Evolutionary conservation across 345 rosid genomes (phyloP).

Genomic region (Brassica incana): DNA sequence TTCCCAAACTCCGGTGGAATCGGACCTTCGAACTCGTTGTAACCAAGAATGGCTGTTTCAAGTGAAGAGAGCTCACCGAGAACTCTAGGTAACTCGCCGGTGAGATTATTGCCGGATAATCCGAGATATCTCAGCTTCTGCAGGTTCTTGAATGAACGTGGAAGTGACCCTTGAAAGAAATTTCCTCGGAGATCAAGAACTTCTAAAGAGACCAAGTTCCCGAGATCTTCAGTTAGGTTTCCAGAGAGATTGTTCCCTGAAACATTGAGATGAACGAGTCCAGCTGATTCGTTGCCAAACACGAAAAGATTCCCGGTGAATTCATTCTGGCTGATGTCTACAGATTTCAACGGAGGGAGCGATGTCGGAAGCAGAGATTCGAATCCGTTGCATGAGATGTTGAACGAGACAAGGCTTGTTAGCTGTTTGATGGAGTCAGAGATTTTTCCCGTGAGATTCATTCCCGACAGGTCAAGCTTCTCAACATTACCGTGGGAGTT

Average conservation of each 20-base stretch:
- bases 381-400: slow-evolving; percentile 74
- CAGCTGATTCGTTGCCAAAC: slow-evolving; percentile 54
- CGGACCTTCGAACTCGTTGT: slow-evolving; percentile 75
- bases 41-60: slow-evolving; percentile 83
- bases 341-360: slow-evolving; percentile 50
- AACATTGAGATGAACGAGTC: slow-evolving; percentile 67
- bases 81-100: slow-evolving; percentile 67
- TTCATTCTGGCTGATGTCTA: slow-evolving; percentile 79
- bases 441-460: slow-evolving; percentile 74
- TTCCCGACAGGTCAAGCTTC: slow-evolving; percentile 67
- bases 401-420: slow-evolving; percentile 55
- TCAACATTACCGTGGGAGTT: slow-evolving; percentile 63
- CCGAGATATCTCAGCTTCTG: slow-evolving; percentile 79
- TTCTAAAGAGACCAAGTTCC: slow-evolving; percentile 60
- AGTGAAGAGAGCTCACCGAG: slow-evolving; percentile 72
- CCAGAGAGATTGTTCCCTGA: slow-evolving; percentile 84
- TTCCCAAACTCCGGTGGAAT: slow-evolving; percentile 75
- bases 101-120: slow-evolving; percentile 86
- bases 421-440: slow-evolving; percentile 61
- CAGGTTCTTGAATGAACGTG: slow-evolving; percentile 62
- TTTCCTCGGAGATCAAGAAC: slow-evolving; percentile 85
- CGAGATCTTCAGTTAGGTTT: slow-evolving; percentile 68
- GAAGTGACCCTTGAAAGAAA: slow-evolving; percentile 76
- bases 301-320: slow-evolving; percentile 55
- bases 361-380: slow-evolving; percentile 51